Conservation (phyloP, 352 stramenopile species). For the Phytophthora cryptogea region DNA sequence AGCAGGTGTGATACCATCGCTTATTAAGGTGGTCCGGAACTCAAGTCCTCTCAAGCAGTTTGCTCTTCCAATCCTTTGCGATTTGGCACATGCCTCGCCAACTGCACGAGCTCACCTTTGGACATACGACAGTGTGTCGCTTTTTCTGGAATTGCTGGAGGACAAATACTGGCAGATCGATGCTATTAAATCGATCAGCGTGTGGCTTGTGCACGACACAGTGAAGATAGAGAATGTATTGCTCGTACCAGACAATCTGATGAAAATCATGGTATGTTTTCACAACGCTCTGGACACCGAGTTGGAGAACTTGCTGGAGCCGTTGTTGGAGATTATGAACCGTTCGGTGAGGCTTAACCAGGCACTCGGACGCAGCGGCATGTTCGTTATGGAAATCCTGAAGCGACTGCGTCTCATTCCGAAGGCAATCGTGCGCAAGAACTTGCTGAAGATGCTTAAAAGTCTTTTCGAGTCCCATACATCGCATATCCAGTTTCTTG, state of each 20-base stretch:
- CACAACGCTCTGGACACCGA: conserved; percentile 68
- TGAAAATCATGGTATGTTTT: conserved; percentile 79
- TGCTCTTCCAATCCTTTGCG: conserved; percentile 90
- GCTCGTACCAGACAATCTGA: conserved; percentile 61
- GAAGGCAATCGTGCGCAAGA: conserved; percentile 91
- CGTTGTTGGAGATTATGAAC: conserved; percentile 77
- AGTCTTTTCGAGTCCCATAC: conserved; percentile 89
- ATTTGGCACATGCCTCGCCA: conserved; percentile 90
- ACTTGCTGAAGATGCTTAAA: conserved; percentile 93
- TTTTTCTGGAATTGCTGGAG: conserved; percentile 89
- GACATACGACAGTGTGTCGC: conserved; percentile 72
- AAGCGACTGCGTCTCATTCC: conserved; percentile 73
- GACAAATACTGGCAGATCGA: conserved; percentile 92
- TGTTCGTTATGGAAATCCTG: conserved; percentile 90
- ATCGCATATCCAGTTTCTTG: conserved; percentile 82
- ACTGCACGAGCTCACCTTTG: conserved; percentile 86
- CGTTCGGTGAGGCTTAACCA: conserved; percentile 83
- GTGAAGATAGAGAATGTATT: conserved; percentile 86
- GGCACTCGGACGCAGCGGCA: conserved; percentile 77
- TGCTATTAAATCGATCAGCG: conserved; percentile 87
- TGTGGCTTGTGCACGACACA: conserved; percentile 85
- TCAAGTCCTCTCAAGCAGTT: conserved; percentile 92
- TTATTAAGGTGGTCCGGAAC: conserved; percentile 85
- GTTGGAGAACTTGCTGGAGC: conserved; percentile 81
- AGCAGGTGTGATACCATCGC: conserved; percentile 89